Evolutionary conservation across 257 asterid species (phyloP).

Genomic region (Solanum tacnaense): DNA sequence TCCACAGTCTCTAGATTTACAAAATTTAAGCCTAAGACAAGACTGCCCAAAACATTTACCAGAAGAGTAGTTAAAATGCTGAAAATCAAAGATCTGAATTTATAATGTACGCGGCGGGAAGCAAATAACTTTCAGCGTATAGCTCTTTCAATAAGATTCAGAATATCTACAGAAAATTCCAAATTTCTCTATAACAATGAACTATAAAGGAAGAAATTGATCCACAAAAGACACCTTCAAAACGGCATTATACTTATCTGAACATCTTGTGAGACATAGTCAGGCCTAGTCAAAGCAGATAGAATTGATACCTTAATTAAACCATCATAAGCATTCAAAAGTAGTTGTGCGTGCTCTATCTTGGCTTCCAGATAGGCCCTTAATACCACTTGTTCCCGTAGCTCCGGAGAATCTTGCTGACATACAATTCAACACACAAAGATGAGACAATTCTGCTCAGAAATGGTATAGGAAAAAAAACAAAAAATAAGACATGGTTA

Average conservation of each 20-base stretch:
- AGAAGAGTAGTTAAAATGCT: not conserved
- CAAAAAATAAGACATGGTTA: not conserved
- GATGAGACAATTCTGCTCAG: not conserved
- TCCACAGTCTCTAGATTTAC: not conserved
- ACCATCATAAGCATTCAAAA: not conserved
- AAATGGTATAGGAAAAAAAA: not conserved
- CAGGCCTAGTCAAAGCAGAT: not conserved
- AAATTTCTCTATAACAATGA: not conserved
- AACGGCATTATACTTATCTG: not conserved
- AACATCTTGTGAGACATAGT: not conserved
- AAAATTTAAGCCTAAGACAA: not conserved
- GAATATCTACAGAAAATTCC: not conserved
- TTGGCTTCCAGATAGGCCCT: not conserved
- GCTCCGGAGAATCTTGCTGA: not conserved
- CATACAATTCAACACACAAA: not conserved
- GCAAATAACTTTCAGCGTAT: not conserved
- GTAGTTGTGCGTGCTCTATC: not conserved
- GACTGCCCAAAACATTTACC: not conserved
- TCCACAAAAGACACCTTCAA: not conserved
- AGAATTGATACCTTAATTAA: not conserved
- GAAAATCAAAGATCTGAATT: not conserved
- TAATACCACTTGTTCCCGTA: not conserved
- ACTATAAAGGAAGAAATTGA: not conserved
- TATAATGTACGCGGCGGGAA: not conserved
- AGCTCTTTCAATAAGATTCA: not conserved